A percentile compares a stretch with the other conserved stretches of the same genome.
Evolutionary conservation across 2,329 filamentous ascomycete genomes (phyloP).

Genomic region (Peltaster fructicola): DNA sequence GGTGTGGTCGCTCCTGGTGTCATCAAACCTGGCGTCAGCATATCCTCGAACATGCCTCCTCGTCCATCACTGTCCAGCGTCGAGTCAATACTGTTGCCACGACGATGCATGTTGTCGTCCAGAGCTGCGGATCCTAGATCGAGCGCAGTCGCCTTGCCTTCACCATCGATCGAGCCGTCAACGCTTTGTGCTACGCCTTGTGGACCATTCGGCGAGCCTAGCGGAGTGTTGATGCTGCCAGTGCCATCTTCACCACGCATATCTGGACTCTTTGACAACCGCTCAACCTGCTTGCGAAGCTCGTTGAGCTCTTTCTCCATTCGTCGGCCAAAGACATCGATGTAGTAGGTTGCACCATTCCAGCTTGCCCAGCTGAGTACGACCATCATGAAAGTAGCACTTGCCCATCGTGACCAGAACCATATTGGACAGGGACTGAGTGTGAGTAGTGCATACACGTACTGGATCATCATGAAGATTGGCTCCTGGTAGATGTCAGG

Average conservation of each 20-base stretch:
- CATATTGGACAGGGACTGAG: constrained; percentile 91
- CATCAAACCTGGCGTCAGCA: no score
- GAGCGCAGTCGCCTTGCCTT: constrained; percentile 8
- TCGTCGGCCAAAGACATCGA: constrained; percentile 89
- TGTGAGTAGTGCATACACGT: constrained; percentile 72
- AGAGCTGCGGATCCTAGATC: constrained; percentile 17
- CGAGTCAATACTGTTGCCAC: no score
- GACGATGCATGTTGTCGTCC: no score
- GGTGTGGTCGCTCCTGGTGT: no score
- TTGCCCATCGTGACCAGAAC: constrained; percentile 79
- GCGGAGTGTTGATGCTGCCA: constrained; percentile 8
- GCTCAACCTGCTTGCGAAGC: constrained; percentile 61
- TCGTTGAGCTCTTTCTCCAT: constrained; percentile 93
- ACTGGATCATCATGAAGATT: constrained; percentile 94
- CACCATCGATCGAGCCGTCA: constrained; percentile 1
- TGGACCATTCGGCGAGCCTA: constrained; percentile 12
- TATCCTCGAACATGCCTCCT: no score
- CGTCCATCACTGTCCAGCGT: no score
- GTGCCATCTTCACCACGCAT: constrained; percentile 9
- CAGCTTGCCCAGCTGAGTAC: constrained; percentile 95
- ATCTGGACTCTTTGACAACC: constrained; percentile 16
- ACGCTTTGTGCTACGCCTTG: constrained; percentile 5
- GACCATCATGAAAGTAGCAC: constrained; percentile 53
- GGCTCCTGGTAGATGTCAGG: constrained; percentile 64
- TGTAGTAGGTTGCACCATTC: constrained; percentile 95